Conservation (phyloP, 352 stramenopile species). For the Phytophthora agathidicida region DNA sequence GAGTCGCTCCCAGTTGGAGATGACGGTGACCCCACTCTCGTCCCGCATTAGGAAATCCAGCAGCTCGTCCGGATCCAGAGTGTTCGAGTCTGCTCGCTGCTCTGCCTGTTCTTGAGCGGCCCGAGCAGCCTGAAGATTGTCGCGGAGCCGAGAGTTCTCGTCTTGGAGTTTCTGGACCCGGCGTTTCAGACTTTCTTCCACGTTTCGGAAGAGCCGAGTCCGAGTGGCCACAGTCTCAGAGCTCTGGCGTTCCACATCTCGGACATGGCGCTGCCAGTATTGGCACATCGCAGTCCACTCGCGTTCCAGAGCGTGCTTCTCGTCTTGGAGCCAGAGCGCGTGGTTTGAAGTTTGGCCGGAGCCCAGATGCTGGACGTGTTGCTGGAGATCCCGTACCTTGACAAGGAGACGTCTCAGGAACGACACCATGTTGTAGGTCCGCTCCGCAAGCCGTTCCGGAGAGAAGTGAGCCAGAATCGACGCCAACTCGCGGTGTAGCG, state of each 20-base stretch:
- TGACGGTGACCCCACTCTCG: too few species aligned
- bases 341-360: not conserved
- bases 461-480: not conserved
- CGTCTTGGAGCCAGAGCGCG: not conserved
- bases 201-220: too few species aligned
- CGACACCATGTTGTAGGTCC: not conserved
- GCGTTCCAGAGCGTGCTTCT: not conserved
- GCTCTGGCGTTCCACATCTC: too few species aligned
- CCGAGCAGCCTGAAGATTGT: too few species aligned
- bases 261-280: too few species aligned
- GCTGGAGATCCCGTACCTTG: not conserved
- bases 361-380: too few species aligned
- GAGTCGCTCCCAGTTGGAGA: not conserved
- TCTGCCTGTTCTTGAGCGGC: not conserved
- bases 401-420: not conserved
- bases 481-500: not conserved
- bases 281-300: not conserved
- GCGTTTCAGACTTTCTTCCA: too few species aligned
- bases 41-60: not conserved
- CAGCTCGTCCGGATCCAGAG: not conserved
- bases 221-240: too few species aligned
- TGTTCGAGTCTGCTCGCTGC: not conserved
- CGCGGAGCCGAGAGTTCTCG: too few species aligned
- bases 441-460: not conserved
- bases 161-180: not conserved